Evolutionary conservation across 2,329 filamentous ascomycete genomes (phyloP).

Genomic region (Hymenoscyphus scutula): DNA sequence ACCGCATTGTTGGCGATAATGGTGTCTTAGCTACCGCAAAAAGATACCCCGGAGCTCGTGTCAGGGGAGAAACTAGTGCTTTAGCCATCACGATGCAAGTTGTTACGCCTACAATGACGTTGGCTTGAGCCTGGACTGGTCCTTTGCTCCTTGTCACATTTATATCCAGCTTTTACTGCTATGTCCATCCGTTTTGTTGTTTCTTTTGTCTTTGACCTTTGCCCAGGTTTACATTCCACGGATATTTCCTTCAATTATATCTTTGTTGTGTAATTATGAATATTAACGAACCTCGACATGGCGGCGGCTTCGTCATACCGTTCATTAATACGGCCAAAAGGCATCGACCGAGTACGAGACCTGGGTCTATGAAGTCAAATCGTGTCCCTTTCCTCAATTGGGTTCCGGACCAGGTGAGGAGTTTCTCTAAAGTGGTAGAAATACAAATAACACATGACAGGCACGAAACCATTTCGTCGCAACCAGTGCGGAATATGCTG

Average conservation of each 20-base stretch:
- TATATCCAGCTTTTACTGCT: neutral
- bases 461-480: conserved; percentile 28
- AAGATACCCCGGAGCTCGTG: too few species aligned
- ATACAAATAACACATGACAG: conserved; percentile 13
- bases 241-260: too few species aligned
- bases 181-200: neutral
- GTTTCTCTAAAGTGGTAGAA: neutral
- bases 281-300: conserved; percentile 26
- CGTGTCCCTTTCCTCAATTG: conserved; percentile 21
- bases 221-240: neutral
- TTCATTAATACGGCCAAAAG: conserved; percentile 22
- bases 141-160: neutral
- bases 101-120: neutral
- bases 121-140: neutral
- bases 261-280: conserved; percentile 22
- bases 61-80: too few species aligned
- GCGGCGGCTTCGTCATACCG: conserved; percentile 25
- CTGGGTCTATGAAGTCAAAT: conserved; percentile 23
- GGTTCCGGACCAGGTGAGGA: conserved; percentile 22
- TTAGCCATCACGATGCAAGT: neutral
- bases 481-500: conserved; percentile 26
- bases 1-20: neutral
- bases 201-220: neutral
- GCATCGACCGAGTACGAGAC: conserved; percentile 10
- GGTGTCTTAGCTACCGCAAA: neutral